Evolutionary conservation across 495 filamentous ascomycete genomes (phyloP), one percentile per base, ranked within the genome.

Genomic region (Articulospora tetracladia): DNA sequence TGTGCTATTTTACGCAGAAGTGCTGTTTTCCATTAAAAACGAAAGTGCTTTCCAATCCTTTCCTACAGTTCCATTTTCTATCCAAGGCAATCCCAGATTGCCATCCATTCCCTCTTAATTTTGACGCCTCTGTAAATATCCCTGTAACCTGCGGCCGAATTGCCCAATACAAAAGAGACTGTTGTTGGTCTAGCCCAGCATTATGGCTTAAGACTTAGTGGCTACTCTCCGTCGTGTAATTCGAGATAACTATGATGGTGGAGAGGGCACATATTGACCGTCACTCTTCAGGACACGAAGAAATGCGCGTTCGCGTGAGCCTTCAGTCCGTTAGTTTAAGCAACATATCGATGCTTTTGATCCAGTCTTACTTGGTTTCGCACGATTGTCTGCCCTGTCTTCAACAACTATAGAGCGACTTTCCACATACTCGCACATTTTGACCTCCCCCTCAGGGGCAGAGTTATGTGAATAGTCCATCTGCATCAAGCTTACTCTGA

Each of bases 371-470:
- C 65, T 64, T 36, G 61, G 65, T 36, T 57, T 53, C 15, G 58
- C 7, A 30, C 26, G 26, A 24, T 39, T 57, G 6, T 52, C 17
- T 4, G 30, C 59, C 2, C 52, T 52, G 12, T 64, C 52, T 4
- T 64, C 59, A 22, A 68, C 65, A n/a, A 53, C 25, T 22, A 68
- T 64, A 41, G 55, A 57, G 32, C 56, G 65, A 36, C 50, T 68
- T 27, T 64, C 61, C 34, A 64, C 61, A 50, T 51, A 36, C 25
- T 68, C 65, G 7, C 39, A 25, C 1, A 62, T 58, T 26, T 22
- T 59, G 27, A 58, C 62, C 12, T 23, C n/a, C 3, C 59, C 61
- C 25, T 68, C 46, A 13, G 57, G 53, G 1, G 48, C 55, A n/a
- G 44, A 23, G 19, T 62, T 53, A 27, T 11, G 34, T 3, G 65